Percentiles rank a stretch among this genome's conserved stretches.
phyloP scores from a whole-genome alignment of 331 rosid genomes.

The Quercus lobata region DNA sequence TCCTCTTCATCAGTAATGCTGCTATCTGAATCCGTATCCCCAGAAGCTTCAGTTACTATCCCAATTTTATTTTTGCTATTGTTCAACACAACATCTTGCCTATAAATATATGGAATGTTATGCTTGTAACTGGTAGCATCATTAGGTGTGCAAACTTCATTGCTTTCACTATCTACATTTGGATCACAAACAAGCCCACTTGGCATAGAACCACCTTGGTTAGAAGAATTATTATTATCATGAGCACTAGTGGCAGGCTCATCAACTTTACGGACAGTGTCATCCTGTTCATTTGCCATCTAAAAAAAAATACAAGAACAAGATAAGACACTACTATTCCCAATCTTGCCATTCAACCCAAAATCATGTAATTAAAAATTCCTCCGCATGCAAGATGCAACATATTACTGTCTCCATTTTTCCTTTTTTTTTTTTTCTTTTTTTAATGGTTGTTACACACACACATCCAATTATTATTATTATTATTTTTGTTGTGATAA shows the following conservation, averaged over 20 bases:
- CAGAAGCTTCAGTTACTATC: slow-evolving; percentile 87
- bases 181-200: slow-evolving; percentile 19
- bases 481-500: no score
- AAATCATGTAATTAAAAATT: slow-evolving; percentile 16
- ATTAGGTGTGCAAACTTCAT: slow-evolving; percentile 35
- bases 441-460: no score
- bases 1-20: slow-evolving; percentile 60
- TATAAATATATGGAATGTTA: slow-evolving; percentile 46
- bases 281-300: slow-evolving; percentile 54
- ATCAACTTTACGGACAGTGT: slow-evolving; percentile 25
- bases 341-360: slow-evolving; percentile 12
- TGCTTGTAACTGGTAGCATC: slow-evolving; percentile 25
- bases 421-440: no score
- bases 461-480: no score
- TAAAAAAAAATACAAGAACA: slow-evolving; percentile 28
- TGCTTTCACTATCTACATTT: slow-evolving; percentile 39
- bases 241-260: slow-evolving; percentile 33
- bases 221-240: slow-evolving; percentile 21
- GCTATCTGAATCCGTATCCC: slow-evolving; percentile 87
- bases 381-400: not conserved
- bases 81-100: slow-evolving; percentile 82
- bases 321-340: slow-evolving; percentile 6
- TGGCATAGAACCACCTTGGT: slow-evolving; percentile 15
- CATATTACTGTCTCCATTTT: not conserved
- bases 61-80: slow-evolving; percentile 54